phyloP scores from a whole-genome alignment of 768 basidiomycete species.

The Boletus pseudo-olivaceus region DNA sequence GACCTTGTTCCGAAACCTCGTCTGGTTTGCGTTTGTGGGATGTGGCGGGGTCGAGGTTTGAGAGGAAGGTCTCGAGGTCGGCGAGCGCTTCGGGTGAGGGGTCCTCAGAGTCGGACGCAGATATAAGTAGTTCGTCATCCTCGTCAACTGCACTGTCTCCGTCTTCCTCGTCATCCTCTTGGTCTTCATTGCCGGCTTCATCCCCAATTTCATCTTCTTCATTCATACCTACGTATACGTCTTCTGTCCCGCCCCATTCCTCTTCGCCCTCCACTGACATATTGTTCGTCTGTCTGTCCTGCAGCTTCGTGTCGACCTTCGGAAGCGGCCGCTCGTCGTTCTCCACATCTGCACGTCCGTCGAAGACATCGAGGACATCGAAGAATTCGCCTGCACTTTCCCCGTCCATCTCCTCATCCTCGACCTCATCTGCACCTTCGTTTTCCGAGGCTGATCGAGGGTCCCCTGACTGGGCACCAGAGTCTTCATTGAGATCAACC shows the following conservation, averaged over 20 bases:
- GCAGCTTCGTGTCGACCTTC: conserved; percentile 6
- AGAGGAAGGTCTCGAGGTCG: conserved; percentile 69
- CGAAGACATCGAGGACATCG: conserved; percentile 62
- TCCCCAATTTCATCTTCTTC: conserved; percentile 34
- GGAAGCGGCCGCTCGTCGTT: conserved; percentile 7
- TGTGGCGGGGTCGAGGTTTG: conserved; percentile 52
- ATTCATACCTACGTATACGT: conserved; percentile 30
- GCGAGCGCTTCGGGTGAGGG: conserved; percentile 58
- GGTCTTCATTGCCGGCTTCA: conserved; percentile 13
- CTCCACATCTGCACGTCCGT: conserved; percentile 50
- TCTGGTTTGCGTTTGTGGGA: conserved; percentile 55
- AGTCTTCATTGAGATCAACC: conserved; percentile 64
- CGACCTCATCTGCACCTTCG: conserved; percentile 33
- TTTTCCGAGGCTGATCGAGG: conserved; percentile 15
- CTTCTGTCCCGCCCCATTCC: conserved; percentile 22
- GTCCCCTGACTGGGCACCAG: conserved; percentile 29
- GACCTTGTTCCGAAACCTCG: conserved; percentile 21
- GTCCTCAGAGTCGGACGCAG: conserved; percentile 46
- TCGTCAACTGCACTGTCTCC: conserved; percentile 29
- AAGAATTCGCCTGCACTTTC: conserved; percentile 54
- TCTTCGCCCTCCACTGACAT: conserved; percentile 42
- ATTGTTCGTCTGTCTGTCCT: conserved; percentile 48
- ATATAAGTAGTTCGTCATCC: conserved; percentile 46
- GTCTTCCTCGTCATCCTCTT: conserved; percentile 25
- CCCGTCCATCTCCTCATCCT: conserved; percentile 45